Base-by-base conservation (phyloP, 768 basidiomycete genomes). In the Lactarius quietus region DNA sequence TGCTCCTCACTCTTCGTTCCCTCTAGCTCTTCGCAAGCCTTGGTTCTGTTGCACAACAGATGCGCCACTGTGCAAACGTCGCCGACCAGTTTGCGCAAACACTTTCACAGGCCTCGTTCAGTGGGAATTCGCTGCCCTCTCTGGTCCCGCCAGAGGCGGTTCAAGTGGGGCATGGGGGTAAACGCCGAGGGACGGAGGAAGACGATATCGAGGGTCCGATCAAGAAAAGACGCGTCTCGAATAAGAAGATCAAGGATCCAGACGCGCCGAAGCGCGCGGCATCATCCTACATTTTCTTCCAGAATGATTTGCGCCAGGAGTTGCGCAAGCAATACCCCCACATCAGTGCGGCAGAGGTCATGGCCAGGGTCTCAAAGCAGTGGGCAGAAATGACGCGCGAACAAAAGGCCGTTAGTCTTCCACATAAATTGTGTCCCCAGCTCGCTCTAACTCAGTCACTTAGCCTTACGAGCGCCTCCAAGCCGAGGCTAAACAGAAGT, bases 221-320 rank as follows among this genome's bases (percentile, higher is more conserved):
- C 57, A 80, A 80, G 73, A 89, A 86, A 74, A 81, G 83, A 74
- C 82, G 85, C 68, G 53, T 43, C 29, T 28, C 41, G 79, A 79
- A 70, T 79, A 93, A 88, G 76, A 88, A 89, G 70, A 81, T 72
- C 45, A 87, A 88, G 76, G 95, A 98, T 72, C 94, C 95, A 23
- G 90, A 95, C 76, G 94, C 94, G 64, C 96, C 96, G 36, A 97
- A 95, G 74, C 88, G 93, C 10, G 95, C 96, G 31, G 83, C 93
- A 17, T 92, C 92, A 8, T 93, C 94, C 23, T 98, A 96, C 78
- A 85, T 98, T 72, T 79, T 95, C 70, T 98, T 90, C 82, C 96
- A 98, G 78, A 97, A 96, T 74, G 90, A 91, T 17, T 82, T 94
- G 61, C 89, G 94, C 74, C 84, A 84, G 65, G 80, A 84, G 63